Evolutionary conservation across 345 rosid species (phyloP).

Genomic region (Eucalyptus sp.): DNA sequence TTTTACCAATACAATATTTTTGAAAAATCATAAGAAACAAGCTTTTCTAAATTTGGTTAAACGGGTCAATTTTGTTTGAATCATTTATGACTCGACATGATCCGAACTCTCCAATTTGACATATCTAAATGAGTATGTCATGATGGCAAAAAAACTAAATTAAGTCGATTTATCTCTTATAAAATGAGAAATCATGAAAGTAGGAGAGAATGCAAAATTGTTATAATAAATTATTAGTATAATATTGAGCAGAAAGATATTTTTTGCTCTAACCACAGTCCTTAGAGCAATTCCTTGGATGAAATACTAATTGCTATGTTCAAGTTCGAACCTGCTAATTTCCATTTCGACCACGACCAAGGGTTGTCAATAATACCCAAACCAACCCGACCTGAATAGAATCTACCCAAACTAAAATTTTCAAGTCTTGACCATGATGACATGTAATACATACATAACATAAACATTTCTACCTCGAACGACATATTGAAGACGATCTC

Average conservation of each 20-base stretch:
- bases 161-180: background rate
- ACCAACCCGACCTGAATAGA: accelerated
- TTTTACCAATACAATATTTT: too few species aligned
- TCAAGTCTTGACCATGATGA: background rate
- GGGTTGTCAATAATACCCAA: background rate
- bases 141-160: background rate
- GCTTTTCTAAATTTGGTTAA: too few species aligned
- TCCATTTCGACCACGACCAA: accelerated
- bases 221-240: background rate
- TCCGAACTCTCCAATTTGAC: too few species aligned
- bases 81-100: too few species aligned
- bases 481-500: background rate
- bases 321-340: background rate
- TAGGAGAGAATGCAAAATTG: background rate
- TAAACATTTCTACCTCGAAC: background rate
- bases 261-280: background rate
- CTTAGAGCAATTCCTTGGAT: background rate
- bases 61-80: too few species aligned
- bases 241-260: background rate
- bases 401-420: background rate
- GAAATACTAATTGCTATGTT: background rate
- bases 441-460: background rate
- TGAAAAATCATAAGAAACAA: too few species aligned
- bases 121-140: background rate
- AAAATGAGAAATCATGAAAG: background rate